Evolutionary conservation across 208 protist species (phyloP).

Genomic region (Trypanosoma vivax): DNA sequence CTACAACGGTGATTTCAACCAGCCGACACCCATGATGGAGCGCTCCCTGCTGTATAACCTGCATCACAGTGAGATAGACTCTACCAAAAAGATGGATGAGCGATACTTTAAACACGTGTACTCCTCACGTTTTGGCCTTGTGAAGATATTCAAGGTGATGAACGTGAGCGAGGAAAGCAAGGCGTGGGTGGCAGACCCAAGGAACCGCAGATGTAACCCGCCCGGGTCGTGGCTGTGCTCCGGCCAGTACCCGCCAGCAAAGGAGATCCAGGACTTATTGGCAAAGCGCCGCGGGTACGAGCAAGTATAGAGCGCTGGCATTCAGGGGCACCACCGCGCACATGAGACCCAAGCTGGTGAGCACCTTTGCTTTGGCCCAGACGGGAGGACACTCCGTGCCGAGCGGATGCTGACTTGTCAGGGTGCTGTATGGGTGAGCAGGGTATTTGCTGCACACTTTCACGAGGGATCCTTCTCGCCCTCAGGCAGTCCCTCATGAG

Average conservation of each 20-base stretch:
- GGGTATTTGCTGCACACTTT: no score
- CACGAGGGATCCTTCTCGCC: no score
- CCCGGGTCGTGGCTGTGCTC: slow-evolving; percentile 59
- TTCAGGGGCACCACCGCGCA: no score
- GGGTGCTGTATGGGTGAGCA: no score
- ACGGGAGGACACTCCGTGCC: neutral
- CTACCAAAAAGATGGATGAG: slow-evolving; percentile 1
- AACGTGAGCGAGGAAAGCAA: slow-evolving; percentile 67
- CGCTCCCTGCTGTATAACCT: slow-evolving; percentile 63
- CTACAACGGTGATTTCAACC: slow-evolving; percentile 4
- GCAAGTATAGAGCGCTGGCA: slow-evolving; percentile 40
- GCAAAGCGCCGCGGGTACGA: slow-evolving; percentile 42
- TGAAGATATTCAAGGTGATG: slow-evolving; percentile 96
- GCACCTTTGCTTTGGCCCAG: neutral
- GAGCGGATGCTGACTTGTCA: no score
- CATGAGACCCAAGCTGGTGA: no score
- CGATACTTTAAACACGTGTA: slow-evolving; percentile 82
- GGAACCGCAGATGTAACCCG: slow-evolving; percentile 41
- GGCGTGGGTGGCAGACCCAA: slow-evolving; percentile 48
- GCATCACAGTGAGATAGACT: slow-evolving; percentile 10
- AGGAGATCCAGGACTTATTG: slow-evolving; percentile 58
- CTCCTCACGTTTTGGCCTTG: slow-evolving; percentile 93
- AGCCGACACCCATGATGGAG: slow-evolving; percentile 41
- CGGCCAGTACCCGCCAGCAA: slow-evolving; percentile 68
- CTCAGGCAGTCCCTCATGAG: no score